These are phyloP conservation scores for Mrakia frigida DNA, from an alignment of 768 basidiomycete species.

Conservation along the genomic window DNA sequence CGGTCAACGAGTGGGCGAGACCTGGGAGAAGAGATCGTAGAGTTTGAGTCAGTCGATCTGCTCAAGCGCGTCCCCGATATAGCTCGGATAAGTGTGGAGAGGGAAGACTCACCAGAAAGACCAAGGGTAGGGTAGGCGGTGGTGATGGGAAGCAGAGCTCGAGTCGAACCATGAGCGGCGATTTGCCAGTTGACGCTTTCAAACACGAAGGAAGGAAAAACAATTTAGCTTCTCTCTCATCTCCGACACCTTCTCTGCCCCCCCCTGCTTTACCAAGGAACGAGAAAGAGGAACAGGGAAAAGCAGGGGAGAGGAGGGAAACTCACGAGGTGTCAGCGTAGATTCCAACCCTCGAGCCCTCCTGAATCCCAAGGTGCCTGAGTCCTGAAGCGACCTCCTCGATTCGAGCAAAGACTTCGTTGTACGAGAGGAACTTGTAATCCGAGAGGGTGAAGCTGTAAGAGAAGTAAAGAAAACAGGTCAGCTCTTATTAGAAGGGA, in stretches of 20 bases:
- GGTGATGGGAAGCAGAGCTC: slow-evolving; percentile 36
- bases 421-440: slow-evolving; percentile 41
- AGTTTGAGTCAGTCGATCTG: background rate
- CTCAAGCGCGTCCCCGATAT: background rate
- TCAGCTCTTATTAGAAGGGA: background rate
- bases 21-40: slow-evolving; percentile 49
- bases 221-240: background rate
- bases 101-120: slow-evolving; percentile 21
- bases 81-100: no score
- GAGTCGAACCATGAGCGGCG: slow-evolving; percentile 21
- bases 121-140: slow-evolving; percentile 45
- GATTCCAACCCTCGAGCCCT: slow-evolving; percentile 39
- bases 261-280: background rate
- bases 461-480: background rate
- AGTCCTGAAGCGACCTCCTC: slow-evolving; percentile 38
- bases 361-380: slow-evolving; percentile 34
- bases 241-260: background rate
- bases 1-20: slow-evolving; percentile 82
- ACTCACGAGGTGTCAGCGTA: slow-evolving; percentile 42
- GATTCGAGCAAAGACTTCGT: slow-evolving; percentile 35
- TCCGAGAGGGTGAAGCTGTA: slow-evolving; percentile 42
- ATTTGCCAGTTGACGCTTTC: slow-evolving; percentile 42
- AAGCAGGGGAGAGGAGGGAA: background rate
- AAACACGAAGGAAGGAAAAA: background rate
- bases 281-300: background rate